Evolutionary conservation across 2,329 filamentous ascomycete species (phyloP).

Genomic region (Alternaria triticina): DNA sequence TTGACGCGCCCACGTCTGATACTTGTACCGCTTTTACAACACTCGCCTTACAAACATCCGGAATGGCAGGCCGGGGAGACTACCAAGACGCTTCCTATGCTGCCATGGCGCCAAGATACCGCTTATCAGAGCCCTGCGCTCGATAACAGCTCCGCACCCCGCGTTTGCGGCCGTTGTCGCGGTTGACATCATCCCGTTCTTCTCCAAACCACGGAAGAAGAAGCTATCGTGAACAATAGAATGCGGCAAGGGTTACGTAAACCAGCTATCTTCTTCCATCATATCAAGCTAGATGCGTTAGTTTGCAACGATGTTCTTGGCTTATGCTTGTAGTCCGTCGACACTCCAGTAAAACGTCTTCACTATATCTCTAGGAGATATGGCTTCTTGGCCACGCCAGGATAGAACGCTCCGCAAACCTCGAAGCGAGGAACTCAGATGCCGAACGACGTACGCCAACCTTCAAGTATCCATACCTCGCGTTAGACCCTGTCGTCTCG

Average conservation of each 20-base stretch:
- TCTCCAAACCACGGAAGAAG: background rate
- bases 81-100: slow-evolving; percentile 7
- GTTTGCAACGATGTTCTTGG: background rate
- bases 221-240: background rate
- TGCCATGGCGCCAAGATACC: slow-evolving; percentile 19
- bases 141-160: slow-evolving; percentile 10
- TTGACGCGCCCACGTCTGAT: background rate
- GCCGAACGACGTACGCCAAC: slow-evolving; percentile 11
- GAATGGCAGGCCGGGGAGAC: background rate
- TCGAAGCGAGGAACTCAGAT: background rate
- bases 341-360: slow-evolving; percentile 1
- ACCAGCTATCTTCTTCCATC: background rate
- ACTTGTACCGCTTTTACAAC: background rate
- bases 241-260: background rate
- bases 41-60: background rate
- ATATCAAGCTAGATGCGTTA: background rate
- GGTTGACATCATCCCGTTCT: slow-evolving; percentile 5
- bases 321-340: background rate
- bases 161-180: slow-evolving; percentile 3
- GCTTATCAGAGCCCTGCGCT: slow-evolving; percentile 5
- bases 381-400: background rate
- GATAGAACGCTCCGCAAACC: background rate
- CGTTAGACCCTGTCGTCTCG: background rate
- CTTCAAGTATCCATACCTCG: background rate
- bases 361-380: background rate